Percentiles rank a stretch among this genome's conserved stretches.
Conservation (phyloP, 1,139 yeast genomes). For the Suhomyces guaymorum region DNA sequence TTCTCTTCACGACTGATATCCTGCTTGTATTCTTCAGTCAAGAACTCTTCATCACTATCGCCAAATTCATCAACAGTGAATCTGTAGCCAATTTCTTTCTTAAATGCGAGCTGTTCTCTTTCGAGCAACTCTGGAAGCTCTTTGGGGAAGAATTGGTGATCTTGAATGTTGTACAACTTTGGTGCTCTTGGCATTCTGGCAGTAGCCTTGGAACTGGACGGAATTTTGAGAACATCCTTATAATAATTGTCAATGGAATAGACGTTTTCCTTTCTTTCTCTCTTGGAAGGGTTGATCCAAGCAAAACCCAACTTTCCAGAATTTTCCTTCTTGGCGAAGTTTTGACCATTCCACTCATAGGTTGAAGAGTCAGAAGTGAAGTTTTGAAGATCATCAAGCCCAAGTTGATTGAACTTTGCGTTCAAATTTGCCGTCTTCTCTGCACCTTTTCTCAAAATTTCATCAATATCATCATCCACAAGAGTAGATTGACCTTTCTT, state of each 20-base stretch:
- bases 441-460: slow-evolving; percentile 61
- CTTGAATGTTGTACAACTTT: slow-evolving; percentile 69
- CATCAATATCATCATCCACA: slow-evolving; percentile 62
- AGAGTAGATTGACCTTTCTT: slow-evolving; percentile 53
- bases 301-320: slow-evolving; percentile 48
- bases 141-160: slow-evolving; percentile 84
- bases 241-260: slow-evolving; percentile 79
- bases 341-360: slow-evolving; percentile 85
- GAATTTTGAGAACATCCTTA: slow-evolving; percentile 69
- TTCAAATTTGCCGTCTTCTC: slow-evolving; percentile 62
- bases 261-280: slow-evolving; percentile 81
- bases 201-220: slow-evolving; percentile 18
- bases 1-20: slow-evolving; percentile 43
- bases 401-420: slow-evolving; percentile 58
- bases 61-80: slow-evolving; percentile 59
- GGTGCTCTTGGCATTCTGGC: slow-evolving; percentile 61
- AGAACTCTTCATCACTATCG: slow-evolving; percentile 57
- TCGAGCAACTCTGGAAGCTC: slow-evolving; percentile 66
- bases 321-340: slow-evolving; percentile 65
- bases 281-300: slow-evolving; percentile 75
- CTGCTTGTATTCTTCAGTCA: slow-evolving; percentile 49
- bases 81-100: slow-evolving; percentile 70
- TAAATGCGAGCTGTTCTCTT: slow-evolving; percentile 75
- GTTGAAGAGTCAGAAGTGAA: slow-evolving; percentile 66
- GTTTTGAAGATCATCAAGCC: slow-evolving; percentile 74